Conservation (phyloP, 1,284 basidiomycete species). For the Blastosporella zonata region DNA sequence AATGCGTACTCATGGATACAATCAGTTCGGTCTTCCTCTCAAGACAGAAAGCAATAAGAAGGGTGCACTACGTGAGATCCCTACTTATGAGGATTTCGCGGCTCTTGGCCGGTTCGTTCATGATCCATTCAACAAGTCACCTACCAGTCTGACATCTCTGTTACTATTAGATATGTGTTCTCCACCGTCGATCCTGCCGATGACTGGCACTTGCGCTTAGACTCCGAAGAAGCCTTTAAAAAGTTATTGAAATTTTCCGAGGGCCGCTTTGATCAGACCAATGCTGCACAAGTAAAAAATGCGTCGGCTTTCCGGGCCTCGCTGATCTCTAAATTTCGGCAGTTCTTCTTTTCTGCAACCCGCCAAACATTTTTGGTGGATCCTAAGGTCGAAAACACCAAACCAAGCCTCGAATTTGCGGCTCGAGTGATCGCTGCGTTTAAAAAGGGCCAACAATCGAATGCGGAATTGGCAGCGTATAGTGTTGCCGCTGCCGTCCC, state of each 20-base stretch:
- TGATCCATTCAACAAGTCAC: neutral
- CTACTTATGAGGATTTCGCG: conserved; percentile 50
- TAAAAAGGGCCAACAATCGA: conserved; percentile 15
- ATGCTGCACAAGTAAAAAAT: conserved; percentile 15
- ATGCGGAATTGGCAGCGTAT: conserved; percentile 36
- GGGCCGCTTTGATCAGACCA: conserved; percentile 34
- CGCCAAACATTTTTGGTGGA: conserved; percentile 10
- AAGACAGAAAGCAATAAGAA: conserved; percentile 45
- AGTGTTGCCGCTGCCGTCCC: conserved; percentile 50
- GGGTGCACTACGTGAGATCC: conserved; percentile 49
- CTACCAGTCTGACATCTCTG: neutral
- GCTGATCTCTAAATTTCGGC: neutral
- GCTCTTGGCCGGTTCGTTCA: conserved; percentile 51
- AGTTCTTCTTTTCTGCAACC: conserved; percentile 10
- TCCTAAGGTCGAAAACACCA: conserved; percentile 16
- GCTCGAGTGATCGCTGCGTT: conserved; percentile 21
- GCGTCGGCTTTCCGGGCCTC: neutral
- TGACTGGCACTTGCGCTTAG: conserved; percentile 59
- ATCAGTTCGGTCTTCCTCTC: conserved; percentile 54
- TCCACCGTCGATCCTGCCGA: conserved; percentile 50
- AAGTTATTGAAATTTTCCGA: conserved; percentile 40
- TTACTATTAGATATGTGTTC: conserved; percentile 57
- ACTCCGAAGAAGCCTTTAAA: conserved; percentile 38
- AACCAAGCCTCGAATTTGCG: conserved; percentile 26
- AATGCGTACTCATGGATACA: neutral